Evolutionary conservation across 2,329 filamentous ascomycete species (phyloP).

Genomic region (Monascus ruber): DNA sequence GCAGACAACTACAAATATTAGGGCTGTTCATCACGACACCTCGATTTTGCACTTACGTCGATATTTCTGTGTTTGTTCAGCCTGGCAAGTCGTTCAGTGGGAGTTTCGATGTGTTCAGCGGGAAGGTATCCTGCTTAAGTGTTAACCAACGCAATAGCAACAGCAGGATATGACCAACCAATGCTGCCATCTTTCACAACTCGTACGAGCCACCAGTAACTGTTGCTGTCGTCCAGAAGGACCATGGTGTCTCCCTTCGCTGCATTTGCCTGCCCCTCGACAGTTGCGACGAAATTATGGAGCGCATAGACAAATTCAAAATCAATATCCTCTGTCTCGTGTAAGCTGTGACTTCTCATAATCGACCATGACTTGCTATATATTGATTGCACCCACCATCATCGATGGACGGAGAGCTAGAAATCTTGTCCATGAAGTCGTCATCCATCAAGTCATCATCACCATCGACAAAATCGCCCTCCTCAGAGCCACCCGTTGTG

Average conservation of each 20-base stretch:
- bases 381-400: constrained; percentile 69
- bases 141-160: constrained; percentile 33
- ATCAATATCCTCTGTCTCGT: constrained; percentile 92
- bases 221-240: constrained; percentile 93
- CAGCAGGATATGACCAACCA: constrained; percentile 36
- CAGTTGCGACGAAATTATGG: constrained; percentile 94
- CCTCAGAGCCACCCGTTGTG: constrained; percentile 17
- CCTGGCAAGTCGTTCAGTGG: constrained; percentile 82
- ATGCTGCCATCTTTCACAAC: constrained; percentile 98
- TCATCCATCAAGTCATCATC: constrained; percentile 68
- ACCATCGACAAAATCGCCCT: constrained; percentile 49
- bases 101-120: constrained; percentile 96
- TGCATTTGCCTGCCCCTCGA: constrained; percentile 95
- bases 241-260: constrained; percentile 99
- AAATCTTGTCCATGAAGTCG: constrained; percentile 97
- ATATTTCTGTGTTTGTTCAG: constrained; percentile 98
- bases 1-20: constrained; percentile 47
- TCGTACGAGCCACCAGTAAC: constrained; percentile 98
- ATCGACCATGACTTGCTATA: neutral
- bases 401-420: constrained; percentile 95
- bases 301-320: constrained; percentile 99
- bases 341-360: constrained; percentile 66
- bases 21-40: neutral
- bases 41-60: constrained; percentile 54
- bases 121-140: constrained; percentile 67